These are phyloP conservation scores for Clitoria ternatea DNA, from an alignment of 306 rosid species.

Conservation along the genomic window DNA sequence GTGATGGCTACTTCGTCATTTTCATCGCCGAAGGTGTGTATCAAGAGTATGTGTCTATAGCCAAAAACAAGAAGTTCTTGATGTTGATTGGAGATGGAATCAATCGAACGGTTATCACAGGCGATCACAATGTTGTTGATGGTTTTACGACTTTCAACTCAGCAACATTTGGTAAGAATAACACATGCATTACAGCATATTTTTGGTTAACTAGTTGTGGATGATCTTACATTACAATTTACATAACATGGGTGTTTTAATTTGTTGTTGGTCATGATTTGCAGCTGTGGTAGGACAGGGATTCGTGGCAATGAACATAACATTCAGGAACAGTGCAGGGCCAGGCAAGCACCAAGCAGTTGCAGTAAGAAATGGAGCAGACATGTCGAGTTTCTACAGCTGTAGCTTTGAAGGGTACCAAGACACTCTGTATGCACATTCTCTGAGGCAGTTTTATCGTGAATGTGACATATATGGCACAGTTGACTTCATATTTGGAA, in stretches of 20 bases:
- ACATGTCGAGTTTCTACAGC: conserved; percentile 50
- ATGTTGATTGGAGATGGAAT: conserved; percentile 78
- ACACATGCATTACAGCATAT: no score
- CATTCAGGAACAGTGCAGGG: conserved; percentile 73
- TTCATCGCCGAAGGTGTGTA: conserved; percentile 53
- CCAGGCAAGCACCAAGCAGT: conserved; percentile 71
- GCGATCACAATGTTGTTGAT: conserved; percentile 57
- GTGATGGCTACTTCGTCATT: conserved; percentile 54
- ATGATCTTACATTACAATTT: no score
- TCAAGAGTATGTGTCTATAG: conserved; percentile 52
- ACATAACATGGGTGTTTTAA: not conserved
- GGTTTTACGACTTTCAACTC: conserved; percentile 76
- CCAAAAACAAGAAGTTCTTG: conserved; percentile 49
- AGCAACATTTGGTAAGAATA: conserved; percentile 61
- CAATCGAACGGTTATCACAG: conserved; percentile 55
- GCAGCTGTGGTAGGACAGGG: conserved; percentile 59
- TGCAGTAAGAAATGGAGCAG: conserved; percentile 64
- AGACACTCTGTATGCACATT: conserved; percentile 59
- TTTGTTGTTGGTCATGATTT: not conserved
- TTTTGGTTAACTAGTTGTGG: no score
- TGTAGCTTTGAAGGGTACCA: conserved; percentile 76
- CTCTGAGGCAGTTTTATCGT: conserved; percentile 59
- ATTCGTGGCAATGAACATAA: conserved; percentile 64
- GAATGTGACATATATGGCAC: conserved; percentile 32
- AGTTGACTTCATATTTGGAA: conserved; percentile 32